Evolutionary conservation across 495 filamentous ascomycete species (phyloP), one percentile per base, ranked within the genome.

Genomic region (Filosporella fistucella): DNA sequence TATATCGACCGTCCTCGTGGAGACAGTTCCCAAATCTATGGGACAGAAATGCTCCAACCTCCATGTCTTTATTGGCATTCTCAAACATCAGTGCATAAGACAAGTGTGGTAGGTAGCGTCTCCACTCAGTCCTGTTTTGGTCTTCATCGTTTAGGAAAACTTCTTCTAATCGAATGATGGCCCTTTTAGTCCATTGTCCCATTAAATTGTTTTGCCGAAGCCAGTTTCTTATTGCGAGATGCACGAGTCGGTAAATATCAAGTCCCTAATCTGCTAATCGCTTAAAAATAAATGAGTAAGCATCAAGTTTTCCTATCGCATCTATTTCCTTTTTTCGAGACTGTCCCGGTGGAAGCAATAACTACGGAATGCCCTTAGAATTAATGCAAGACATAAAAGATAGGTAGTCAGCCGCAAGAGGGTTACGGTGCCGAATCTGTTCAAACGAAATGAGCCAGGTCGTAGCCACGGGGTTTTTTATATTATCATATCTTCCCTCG

Each of bases 391-490:
- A 20, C 23, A 42, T 42, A 14, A 42, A 42, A 10, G 39, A 42
- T 42, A 42, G 22, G 22, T 42, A 42, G 22, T 42, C 21, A 24
- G 39, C 39, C 17, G 39, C 39, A n/a, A 42, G 39, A 42, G 39
- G 39, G 22, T 42, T 24, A 24, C 39, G 39, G 6, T 42, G 22
- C 39, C 22, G 39, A 26, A 42, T 42, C 39, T 42, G 39, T 24
- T 42, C 39, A 26, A 42, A 42, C 22, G 39, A 42, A 24, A 42
- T 42, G 11, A 42, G 39, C 39, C 39, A 42, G 21, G 39, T 42
- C 4, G 22, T 42, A 42, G 39, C 39, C 22, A 42, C 22, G 20
- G 39, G 39, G 39, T 42, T 42, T 24, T 42, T 42, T 4, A 25
- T 26, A 42, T 24, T 26, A 8, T 26, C n/a, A 42, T 42, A 42